Percentiles rank a stretch among this genome's conserved stretches.
phyloP scores from a whole-genome alignment of 78 protist genomes.

The Dictyostelium brefeldianum region DNA sequence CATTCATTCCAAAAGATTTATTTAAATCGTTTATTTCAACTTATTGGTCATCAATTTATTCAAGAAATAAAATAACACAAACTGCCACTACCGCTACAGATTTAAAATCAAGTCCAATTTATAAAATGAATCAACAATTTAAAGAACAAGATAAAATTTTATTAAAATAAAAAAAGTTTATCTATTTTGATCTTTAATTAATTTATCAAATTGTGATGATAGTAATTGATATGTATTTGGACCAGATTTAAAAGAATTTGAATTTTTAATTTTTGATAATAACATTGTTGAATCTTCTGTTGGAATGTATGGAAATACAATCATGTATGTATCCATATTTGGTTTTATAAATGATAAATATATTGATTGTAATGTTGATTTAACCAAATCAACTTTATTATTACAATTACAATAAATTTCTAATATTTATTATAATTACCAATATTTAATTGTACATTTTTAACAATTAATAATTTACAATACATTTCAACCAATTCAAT shows the following conservation, averaged over 20 bases:
- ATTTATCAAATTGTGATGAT: background rate
- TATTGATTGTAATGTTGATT: background rate
- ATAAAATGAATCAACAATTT: background rate
- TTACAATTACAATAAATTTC: slow-evolving; percentile 7
- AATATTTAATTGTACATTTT: background rate
- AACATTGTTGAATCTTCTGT: background rate
- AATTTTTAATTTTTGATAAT: slow-evolving; percentile 5
- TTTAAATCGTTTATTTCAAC: background rate
- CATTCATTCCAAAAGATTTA: slow-evolving; percentile 32
- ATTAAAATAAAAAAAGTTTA: background rate
- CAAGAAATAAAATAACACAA: background rate
- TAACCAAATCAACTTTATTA: background rate
- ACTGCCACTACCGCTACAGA: no score
- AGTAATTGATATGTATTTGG: slow-evolving; percentile 15
- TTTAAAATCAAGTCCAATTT: background rate
- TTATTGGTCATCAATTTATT: slow-evolving; percentile 5
- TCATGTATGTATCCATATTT: background rate
- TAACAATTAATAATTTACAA: background rate
- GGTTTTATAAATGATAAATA: slow-evolving; percentile 2
- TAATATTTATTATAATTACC: background rate
- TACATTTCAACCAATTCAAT: background rate
- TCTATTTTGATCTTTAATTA: background rate
- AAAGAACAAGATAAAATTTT: slow-evolving; percentile 28
- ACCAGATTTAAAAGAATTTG: background rate
- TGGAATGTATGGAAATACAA: background rate